Percentiles rank a stretch among this genome's conserved stretches.
phyloP scores from a whole-genome alignment of 208 protist genomes.

The Trypanosoma melophagium region DNA sequence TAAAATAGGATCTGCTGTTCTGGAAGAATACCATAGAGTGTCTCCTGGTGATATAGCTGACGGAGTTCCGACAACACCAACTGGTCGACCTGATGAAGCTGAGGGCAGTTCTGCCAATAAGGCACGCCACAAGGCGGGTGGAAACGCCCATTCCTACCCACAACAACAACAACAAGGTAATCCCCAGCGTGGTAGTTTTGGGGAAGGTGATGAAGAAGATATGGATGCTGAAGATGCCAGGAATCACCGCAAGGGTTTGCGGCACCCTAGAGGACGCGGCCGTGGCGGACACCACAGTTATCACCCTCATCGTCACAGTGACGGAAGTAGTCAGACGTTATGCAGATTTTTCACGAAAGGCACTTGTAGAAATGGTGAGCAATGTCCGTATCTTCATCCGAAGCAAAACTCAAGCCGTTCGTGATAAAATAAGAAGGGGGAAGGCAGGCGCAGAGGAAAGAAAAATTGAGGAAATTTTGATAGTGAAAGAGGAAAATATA shows the following conservation, averaged over 20 bases:
- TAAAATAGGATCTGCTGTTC: slow-evolving; percentile 25
- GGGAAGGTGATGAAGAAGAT: slow-evolving; percentile 24
- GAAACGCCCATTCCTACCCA: not conserved
- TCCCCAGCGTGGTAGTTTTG: slow-evolving; percentile 3
- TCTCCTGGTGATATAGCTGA: slow-evolving; percentile 20
- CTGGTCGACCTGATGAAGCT: slow-evolving; percentile 5
- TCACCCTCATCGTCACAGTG: slow-evolving; percentile 16
- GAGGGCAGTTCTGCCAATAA: slow-evolving; percentile 21
- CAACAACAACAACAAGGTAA: slow-evolving; percentile 8
- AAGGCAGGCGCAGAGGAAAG: not conserved
- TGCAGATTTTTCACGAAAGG: slow-evolving; percentile 32
- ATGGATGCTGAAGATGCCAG: slow-evolving; percentile 13
- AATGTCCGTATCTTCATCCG: slow-evolving; percentile 25
- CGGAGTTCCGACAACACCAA: slow-evolving; percentile 8
- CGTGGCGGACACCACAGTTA: slow-evolving; percentile 25
- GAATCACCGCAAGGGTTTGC: slow-evolving; percentile 21
- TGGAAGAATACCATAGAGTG: slow-evolving; percentile 24
- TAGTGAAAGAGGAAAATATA: not conserved
- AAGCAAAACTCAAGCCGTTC: slow-evolving; percentile 16
- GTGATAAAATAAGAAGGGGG: not conserved
- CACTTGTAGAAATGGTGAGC: slow-evolving; percentile 20
- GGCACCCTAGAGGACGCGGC: slow-evolving; percentile 24
- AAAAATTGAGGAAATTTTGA: slow-evolving; percentile 5
- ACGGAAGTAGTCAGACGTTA: slow-evolving; percentile 7
- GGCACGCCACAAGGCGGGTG: slow-evolving; percentile 9